Evolutionary conservation across 1,139 yeast genomes (phyloP), one percentile per base, ranked within the genome.

Genomic region (Geotrichum australiense): DNA sequence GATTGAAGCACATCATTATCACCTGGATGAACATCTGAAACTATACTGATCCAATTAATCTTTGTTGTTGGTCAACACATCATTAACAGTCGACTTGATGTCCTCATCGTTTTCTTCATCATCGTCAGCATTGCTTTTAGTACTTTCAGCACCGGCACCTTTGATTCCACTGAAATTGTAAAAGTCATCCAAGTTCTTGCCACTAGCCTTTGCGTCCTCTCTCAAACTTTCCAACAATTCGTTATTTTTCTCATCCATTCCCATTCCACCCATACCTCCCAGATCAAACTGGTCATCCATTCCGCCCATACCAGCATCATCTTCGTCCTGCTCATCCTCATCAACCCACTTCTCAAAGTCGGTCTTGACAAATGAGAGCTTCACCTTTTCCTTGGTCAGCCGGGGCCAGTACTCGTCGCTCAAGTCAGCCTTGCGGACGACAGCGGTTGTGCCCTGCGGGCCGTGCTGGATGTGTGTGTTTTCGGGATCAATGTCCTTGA

Each of bases 311-410:
- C 64, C 36, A 53, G 64, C 68, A 30, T 71, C 77, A 14, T 69
- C 79, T 6, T 65, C 85, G 35, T 83, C 86, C 64, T 85, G 95
- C 64, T 86, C 95, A 57, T 87, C 96, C 68, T 86, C 94, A 60
- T 86, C 95, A 35, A 82, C 93, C 98, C 98, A 91, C 64, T 80
- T 84, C 68, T 89, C 96, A 58, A 91, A 91, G 61, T 91, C 98
- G 12, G 98, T 91, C 70, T 85, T 83, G 61, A 91, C 76, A 64
- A 75, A 85, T 53, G 76, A 81, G 51, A 70, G 73, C 59, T 74
- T 82, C 54, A 71, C 70, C 67, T 78, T 83, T 57, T 76, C 85
- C 67, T 79, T 84, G 50, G 81, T 82, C 63, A 83, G 73, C 63
- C 94, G 77, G 60, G 89, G 97, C 98, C 97, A 93, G 70, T 69